A percentile compares a stretch with the other conserved stretches of the same genome.
Conservation (phyloP, 2,329 filamentous ascomycete genomes). For the Diaporthe amygdali region DNA sequence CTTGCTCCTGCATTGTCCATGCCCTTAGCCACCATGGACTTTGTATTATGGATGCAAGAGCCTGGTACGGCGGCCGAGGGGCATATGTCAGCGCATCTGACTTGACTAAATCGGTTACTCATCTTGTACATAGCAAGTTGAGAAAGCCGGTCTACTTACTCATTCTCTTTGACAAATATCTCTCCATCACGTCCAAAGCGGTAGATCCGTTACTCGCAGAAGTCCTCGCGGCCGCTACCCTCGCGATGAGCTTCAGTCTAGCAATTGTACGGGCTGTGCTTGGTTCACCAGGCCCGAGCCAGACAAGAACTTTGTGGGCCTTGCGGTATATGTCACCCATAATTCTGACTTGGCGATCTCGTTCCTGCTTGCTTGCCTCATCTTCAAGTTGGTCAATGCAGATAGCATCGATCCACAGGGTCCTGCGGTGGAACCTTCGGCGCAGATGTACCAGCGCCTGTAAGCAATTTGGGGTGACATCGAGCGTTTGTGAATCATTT, state of each 20-base stretch:
- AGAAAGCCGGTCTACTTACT: neutral
- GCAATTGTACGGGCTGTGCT: neutral
- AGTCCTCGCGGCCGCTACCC: too few relatives aligned
- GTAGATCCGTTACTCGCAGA: neutral
- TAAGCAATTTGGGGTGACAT: neutral
- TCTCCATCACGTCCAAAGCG: neutral
- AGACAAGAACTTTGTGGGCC: neutral
- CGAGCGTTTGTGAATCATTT: neutral
- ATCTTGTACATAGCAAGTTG: too few relatives aligned
- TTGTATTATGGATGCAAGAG: neutral
- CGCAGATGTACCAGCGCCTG: neutral
- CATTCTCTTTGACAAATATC: neutral
- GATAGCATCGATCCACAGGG: neutral
- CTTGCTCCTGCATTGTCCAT: slow-evolving; percentile 2
- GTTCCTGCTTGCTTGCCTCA: neutral
- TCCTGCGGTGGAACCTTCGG: neutral
- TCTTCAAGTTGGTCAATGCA: neutral
- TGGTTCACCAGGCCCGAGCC: neutral
- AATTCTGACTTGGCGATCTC: neutral
- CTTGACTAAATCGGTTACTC: neutral
- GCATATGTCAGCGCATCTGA: fast-evolving
- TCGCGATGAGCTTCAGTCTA: neutral
- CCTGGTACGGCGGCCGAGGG: neutral
- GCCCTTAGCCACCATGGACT: neutral
- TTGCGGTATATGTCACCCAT: neutral